Percentiles rank a stretch among this genome's conserved stretches.
Evolutionary conservation across 345 rosid genomes (phyloP).

Genomic region (Eucalyptus victrix): DNA sequence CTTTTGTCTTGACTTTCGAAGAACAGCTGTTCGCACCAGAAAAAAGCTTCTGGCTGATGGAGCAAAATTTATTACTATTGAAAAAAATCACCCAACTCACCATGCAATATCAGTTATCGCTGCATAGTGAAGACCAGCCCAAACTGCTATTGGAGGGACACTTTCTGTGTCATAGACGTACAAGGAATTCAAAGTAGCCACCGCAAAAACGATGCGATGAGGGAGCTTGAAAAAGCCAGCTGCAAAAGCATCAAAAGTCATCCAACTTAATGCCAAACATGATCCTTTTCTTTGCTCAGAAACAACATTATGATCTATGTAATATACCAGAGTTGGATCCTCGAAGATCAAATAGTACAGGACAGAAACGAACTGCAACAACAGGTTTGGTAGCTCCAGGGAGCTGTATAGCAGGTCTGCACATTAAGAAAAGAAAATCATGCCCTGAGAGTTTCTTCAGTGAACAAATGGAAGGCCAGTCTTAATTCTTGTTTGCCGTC

Average conservation of each 20-base stretch:
- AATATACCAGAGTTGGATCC: conserved; percentile 52
- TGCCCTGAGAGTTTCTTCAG: not conserved
- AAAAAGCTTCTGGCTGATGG: not conserved
- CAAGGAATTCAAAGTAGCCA: conserved; percentile 82
- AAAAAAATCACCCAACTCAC: conserved; percentile 10
- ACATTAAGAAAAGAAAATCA: not conserved
- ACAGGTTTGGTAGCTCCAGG: conserved; percentile 94
- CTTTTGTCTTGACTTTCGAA: not conserved
- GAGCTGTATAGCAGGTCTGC: conserved; percentile 80
- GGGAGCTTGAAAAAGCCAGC: conserved; percentile 88
- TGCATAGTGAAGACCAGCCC: conserved; percentile 94
- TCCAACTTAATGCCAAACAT: not conserved
- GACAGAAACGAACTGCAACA: conserved; percentile 85
- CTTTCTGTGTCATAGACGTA: conserved; percentile 88
- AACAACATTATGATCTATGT: not conserved
- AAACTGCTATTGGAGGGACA: conserved; percentile 53
- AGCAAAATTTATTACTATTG: not conserved
- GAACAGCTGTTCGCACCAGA: not conserved
- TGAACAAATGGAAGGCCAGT: not conserved
- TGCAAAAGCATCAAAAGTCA: conserved; percentile 8
- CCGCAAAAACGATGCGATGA: conserved; percentile 77
- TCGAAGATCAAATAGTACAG: conserved; percentile 46
- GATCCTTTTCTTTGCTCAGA: not conserved
- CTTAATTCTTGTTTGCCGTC: not conserved
- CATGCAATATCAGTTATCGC: conserved; percentile 88